Base-by-base conservation (phyloP, 1,139 yeast species). In the Suhomyces guaymorum region DNA sequence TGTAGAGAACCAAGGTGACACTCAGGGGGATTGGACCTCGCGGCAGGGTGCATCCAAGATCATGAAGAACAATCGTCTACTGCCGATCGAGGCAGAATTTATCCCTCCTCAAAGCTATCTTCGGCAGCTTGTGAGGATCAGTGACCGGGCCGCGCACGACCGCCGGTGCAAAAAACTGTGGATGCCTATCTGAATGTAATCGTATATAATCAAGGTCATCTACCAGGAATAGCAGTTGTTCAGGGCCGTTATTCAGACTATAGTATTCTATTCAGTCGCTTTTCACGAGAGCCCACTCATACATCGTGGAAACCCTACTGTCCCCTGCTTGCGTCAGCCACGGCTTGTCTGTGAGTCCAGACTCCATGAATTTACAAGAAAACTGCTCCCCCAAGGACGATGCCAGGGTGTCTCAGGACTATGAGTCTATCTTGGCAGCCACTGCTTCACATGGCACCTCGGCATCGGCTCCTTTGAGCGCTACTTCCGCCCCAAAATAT, bases 321-420 rank as follows among this genome's bases (percentile, higher is more conserved):
- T 15, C 27, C 8, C 21, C 11, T 16, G 13, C 33, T 25, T 15
- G 25, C 25, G 8, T 26, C 13, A 26, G 14, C 21, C 22, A 18
- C 15, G 26, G 11, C 16, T 14, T 12, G 18, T 31, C 30, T n/a
- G 26, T 26, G 21, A 33, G 32, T 26, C 32, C 33, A 13, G 12
- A 26, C 15, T 26, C 35, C 15, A 46, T 46, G 50, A 39, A 46
- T 32, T 41, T 46, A 24, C 47, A 41, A 23, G 48, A 44, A 16
- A 34, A 33, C 18, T 46, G 50, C 30, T 38, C 35, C 7, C 47
- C 48, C 28, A 32, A 30, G 23, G 37, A 33, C 8, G 44, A 39
- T 15, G 28, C 27, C 18, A 29, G 21, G 13, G 38, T 39, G 26
- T 38, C 48, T 6, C 19, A 25, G 16, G 30, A 21, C 34, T 39